Evolutionary conservation across 768 basidiomycete genomes (phyloP).

Genomic region (Dioszegia aurantiaca): DNA sequence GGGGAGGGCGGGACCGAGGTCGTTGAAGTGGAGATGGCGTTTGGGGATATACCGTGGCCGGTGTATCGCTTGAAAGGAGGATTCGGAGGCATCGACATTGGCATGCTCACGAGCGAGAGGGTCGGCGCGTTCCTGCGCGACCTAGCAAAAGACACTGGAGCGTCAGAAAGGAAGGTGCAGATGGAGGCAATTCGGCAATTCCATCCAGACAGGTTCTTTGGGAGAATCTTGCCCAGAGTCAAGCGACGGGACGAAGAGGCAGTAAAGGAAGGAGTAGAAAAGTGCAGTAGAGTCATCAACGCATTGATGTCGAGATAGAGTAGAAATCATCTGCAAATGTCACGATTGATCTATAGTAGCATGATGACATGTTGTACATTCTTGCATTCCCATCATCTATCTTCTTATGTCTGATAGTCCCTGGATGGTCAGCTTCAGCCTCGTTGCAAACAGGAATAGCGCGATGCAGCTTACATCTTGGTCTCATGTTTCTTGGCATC

Average conservation of each 20-base stretch:
- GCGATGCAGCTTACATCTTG: constrained; percentile 34
- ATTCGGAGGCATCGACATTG: constrained; percentile 12
- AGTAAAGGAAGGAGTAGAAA: constrained; percentile 50
- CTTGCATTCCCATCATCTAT: not conserved
- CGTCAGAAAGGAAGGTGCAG: constrained; percentile 57
- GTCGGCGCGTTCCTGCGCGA: constrained; percentile 36
- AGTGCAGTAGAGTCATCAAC: constrained; percentile 46
- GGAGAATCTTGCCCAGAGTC: constrained; percentile 38
- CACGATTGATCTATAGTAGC: not conserved
- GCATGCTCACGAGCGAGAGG: constrained; percentile 23
- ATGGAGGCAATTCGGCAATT: constrained; percentile 60
- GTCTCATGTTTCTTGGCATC: constrained; percentile 97
- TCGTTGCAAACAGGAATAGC: not conserved
- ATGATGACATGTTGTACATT: too few relatives aligned
- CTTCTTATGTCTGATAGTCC: constrained; percentile 34
- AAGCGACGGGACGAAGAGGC: constrained; percentile 36
- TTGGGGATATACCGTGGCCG: constrained; percentile 49
- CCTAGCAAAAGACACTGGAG: constrained; percentile 18
- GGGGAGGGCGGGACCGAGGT: constrained; percentile 17
- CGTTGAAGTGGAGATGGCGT: constrained; percentile 26
- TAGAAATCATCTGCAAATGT: not conserved
- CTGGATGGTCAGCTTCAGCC: constrained; percentile 12
- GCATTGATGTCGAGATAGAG: constrained; percentile 32
- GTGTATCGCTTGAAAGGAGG: constrained; percentile 25
- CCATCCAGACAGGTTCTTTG: constrained; percentile 53